Conservation (phyloP, 768 basidiomycete species). For the Asterophora parasitica region DNA sequence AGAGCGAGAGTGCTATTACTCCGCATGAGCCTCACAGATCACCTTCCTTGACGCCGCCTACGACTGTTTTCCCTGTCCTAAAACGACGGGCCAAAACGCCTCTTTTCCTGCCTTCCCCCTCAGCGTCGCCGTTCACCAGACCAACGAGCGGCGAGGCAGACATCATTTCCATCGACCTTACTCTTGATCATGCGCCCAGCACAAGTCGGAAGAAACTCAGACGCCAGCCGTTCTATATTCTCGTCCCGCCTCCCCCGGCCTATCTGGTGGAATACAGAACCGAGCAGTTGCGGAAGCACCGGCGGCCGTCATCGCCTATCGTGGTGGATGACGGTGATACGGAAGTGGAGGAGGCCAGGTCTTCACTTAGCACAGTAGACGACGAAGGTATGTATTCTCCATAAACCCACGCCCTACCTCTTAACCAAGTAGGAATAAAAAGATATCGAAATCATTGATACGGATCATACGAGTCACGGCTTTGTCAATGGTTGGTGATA, state of each 20-base stretch:
- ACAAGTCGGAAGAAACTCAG: neutral
- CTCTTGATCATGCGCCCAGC: neutral
- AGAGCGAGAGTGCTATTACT: neutral
- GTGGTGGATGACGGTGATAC: neutral
- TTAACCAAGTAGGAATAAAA: conserved; percentile 14
- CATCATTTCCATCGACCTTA: neutral
- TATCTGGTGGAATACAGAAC: conserved; percentile 19
- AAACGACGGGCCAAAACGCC: conserved; percentile 27
- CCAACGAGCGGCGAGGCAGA: neutral
- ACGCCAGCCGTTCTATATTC: conserved; percentile 19
- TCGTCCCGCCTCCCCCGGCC: conserved; percentile 28
- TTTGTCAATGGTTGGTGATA: conserved; percentile 14
- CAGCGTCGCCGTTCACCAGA: conserved; percentile 23
- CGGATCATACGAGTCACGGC: conserved; percentile 12
- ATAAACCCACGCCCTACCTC: conserved; percentile 7
- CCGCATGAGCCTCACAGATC: neutral
- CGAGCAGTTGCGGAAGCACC: conserved; percentile 2
- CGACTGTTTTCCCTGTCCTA: neutral
- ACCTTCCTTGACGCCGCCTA: neutral
- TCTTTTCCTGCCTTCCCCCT: conserved; percentile 46
- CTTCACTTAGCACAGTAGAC: conserved; percentile 6
- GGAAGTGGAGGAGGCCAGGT: neutral
- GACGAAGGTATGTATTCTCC: conserved; percentile 20
- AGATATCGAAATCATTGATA: conserved; percentile 13
- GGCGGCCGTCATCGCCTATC: neutral